A percentile compares a stretch with the other conserved stretches of the same genome.
These are phyloP conservation scores for Berberis thunbergii DNA, from an alignment of 164 flowering plant species.

Conservation along the genomic window DNA sequence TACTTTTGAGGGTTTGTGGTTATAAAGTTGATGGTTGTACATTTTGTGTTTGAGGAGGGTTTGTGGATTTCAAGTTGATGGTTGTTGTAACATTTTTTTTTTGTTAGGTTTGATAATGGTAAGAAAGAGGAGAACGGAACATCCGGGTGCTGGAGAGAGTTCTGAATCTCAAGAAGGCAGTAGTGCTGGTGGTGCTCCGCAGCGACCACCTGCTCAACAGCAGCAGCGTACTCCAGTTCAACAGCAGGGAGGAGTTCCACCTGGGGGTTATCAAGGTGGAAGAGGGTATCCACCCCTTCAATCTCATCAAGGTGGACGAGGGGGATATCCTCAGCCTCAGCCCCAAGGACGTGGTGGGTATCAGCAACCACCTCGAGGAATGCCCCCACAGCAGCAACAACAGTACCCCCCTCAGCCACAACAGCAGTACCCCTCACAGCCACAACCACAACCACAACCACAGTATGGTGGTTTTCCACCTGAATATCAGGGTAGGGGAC, in stretches of 20 bases:
- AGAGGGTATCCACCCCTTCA: conserved; percentile 10
- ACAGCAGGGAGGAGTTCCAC: conserved; percentile 21
- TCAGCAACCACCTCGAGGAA: background rate
- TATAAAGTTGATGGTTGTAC: background rate
- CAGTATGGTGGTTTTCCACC: no score
- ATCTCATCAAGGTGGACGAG: conserved; percentile 17
- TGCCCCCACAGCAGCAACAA: background rate
- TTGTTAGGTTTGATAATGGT: conserved; percentile 31
- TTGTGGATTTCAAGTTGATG: background rate
- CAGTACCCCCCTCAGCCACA: no score
- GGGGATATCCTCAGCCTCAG: conserved; percentile 12
- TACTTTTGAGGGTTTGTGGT: background rate
- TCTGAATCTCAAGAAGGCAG: conserved; percentile 44
- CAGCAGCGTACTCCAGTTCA: conserved; percentile 2
- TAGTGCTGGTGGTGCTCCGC: conserved; percentile 39
- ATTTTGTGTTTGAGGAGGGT: background rate
- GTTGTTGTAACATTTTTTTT: background rate
- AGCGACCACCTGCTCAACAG: conserved; percentile 16
- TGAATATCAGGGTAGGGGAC: no score
- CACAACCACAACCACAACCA: no score
- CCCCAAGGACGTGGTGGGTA: conserved; percentile 12
- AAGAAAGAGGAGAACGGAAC: conserved; percentile 57
- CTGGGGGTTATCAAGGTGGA: conserved; percentile 20
- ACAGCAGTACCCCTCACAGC: no score
- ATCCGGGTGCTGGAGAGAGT: conserved; percentile 39